phyloP scores from a whole-genome alignment of 2,329 filamentous ascomycete genomes.

The Colletotrichum sp. region DNA sequence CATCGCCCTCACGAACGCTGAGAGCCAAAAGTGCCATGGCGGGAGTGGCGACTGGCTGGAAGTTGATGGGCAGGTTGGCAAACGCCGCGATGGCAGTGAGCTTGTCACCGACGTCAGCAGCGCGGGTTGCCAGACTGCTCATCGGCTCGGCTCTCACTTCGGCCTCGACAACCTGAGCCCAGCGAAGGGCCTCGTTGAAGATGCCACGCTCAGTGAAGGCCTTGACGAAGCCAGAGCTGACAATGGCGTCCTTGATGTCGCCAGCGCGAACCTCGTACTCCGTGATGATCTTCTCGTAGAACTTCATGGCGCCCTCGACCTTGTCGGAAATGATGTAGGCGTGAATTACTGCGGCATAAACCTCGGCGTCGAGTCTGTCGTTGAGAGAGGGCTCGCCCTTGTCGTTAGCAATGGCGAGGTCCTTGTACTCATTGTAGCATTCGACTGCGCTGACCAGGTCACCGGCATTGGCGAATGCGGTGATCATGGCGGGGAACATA shows the following conservation, averaged over 20 bases:
- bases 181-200: constrained; percentile 74
- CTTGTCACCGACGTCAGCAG: constrained; percentile 80
- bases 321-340: constrained; percentile 86
- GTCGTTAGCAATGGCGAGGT: constrained; percentile 84
- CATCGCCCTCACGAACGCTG: constrained; percentile 81
- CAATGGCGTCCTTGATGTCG: constrained; percentile 73
- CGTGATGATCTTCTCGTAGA: constrained; percentile 79
- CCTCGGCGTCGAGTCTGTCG: constrained; percentile 77
- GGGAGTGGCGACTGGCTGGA: constrained; percentile 57
- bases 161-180: constrained; percentile 70
- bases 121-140: constrained; percentile 74
- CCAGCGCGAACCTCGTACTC: constrained; percentile 62
- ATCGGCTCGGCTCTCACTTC: constrained; percentile 68
- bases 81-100: constrained; percentile 73
- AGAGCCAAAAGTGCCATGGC: constrained; percentile 86
- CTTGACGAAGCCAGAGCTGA: constrained; percentile 78
- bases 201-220: constrained; percentile 74
- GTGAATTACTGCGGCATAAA: constrained; percentile 91
- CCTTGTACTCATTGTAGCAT: constrained; percentile 94
- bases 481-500: constrained; percentile 92
- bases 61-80: constrained; percentile 57
- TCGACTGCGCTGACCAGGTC: constrained; percentile 89
- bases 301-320: constrained; percentile 80
- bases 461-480: constrained; percentile 82
- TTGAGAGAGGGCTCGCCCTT: constrained; percentile 71